Percentiles rank a stretch among this genome's conserved stretches.
phyloP scores from a whole-genome alignment of 257 asterid genomes.

The Nemophila menziesii region DNA sequence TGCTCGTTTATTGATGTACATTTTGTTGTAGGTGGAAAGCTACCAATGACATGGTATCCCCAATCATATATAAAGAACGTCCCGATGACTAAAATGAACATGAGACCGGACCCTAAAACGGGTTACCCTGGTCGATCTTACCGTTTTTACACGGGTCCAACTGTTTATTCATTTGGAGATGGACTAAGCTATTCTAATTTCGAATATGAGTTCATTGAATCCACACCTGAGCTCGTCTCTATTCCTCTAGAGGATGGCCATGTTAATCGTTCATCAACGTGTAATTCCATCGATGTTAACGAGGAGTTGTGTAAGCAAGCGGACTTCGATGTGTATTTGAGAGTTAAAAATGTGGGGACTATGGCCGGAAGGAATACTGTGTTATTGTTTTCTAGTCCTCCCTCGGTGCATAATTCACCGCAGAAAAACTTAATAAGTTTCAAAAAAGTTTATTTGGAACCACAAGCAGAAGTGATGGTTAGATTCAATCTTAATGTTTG shows the following conservation, averaged over 20 bases:
- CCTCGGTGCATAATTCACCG: conserved; percentile 39
- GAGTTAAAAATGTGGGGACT: conserved; percentile 44
- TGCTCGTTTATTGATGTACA: neutral
- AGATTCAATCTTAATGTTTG: conserved; percentile 44
- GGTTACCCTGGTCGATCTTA: conserved; percentile 34
- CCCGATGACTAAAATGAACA: conserved; percentile 25
- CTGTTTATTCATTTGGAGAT: conserved; percentile 28
- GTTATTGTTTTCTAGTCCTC: conserved; percentile 54
- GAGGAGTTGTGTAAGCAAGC: conserved; percentile 49
- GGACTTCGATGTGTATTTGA: conserved; percentile 27
- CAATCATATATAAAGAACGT: conserved; percentile 22
- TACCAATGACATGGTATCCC: conserved; percentile 30
- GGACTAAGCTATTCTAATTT: conserved; percentile 47
- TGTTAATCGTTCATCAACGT: conserved; percentile 14
- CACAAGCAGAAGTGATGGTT: conserved; percentile 23
- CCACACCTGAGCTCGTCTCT: conserved; percentile 36
- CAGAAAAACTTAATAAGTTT: conserved; percentile 51
- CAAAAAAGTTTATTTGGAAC: conserved; percentile 34
- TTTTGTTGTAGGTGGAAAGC: conserved; percentile 21
- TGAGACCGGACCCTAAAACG: conserved; percentile 21
- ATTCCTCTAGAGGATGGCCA: conserved; percentile 45
- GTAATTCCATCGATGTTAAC: conserved; percentile 21
- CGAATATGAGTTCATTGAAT: conserved; percentile 30
- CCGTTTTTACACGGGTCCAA: conserved; percentile 29
- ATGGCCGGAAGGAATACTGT: conserved; percentile 50